These are phyloP conservation scores for Hyphodiscus hymeniophilus DNA, from an alignment of 495 filamentous ascomycete genomes.

Conservation along the genomic window DNA sequence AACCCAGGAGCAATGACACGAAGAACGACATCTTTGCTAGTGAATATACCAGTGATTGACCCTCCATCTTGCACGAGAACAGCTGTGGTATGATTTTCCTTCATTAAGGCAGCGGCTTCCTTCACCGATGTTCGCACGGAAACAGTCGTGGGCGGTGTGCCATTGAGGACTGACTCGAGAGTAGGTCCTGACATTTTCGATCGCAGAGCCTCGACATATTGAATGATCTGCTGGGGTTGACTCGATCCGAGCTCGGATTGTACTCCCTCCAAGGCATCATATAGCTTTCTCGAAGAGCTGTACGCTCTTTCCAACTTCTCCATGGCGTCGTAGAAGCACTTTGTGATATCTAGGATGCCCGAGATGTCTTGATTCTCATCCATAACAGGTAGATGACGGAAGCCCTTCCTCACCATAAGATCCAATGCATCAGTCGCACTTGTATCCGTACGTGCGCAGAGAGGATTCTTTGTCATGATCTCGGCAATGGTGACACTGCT, in stretches of 20 bases:
- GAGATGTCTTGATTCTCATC: slow-evolving; percentile 99
- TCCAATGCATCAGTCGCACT: slow-evolving; percentile 96
- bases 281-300: slow-evolving; percentile 89
- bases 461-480: slow-evolving; percentile 99
- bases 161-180: slow-evolving; percentile 87
- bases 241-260: slow-evolving; percentile 94
- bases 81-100: slow-evolving; percentile 95
- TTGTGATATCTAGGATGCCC: slow-evolving; percentile 96
- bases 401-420: slow-evolving; percentile 96
- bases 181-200: slow-evolving; percentile 98
- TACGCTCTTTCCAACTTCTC: slow-evolving; percentile 97
- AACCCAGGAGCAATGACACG: slow-evolving; percentile 96
- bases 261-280: slow-evolving; percentile 97
- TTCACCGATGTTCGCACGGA: slow-evolving; percentile 92
- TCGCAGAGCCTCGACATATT: slow-evolving; percentile 92
- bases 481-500: slow-evolving; percentile 86
- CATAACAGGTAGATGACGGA: slow-evolving; percentile 97
- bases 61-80: slow-evolving; percentile 95
- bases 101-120: slow-evolving; percentile 92
- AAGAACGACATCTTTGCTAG: slow-evolving; percentile 97
- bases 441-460: slow-evolving; percentile 95
- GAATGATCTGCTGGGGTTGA: slow-evolving; percentile 96
- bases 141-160: slow-evolving; percentile 85
- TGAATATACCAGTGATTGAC: slow-evolving; percentile 97
- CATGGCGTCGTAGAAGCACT: slow-evolving; percentile 99